Evolutionary conservation across 2,329 filamentous ascomycete genomes (phyloP), one percentile per base, ranked within the genome.

Genomic region (Akanthomyces dipterigenus): DNA sequence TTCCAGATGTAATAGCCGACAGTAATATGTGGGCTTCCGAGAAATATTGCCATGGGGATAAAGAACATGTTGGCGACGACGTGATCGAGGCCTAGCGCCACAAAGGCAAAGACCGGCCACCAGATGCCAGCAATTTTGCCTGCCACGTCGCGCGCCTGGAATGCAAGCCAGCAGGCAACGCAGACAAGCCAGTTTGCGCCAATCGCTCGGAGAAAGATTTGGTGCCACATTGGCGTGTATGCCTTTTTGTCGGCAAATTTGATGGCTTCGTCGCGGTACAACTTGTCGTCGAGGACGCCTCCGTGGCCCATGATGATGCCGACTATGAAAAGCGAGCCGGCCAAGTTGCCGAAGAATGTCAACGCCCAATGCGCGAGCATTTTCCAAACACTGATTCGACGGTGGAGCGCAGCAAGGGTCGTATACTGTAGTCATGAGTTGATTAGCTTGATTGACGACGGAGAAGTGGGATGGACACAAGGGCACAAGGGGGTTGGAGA

Each of bases 61-160:
- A 80, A 78, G 56, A 76, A 80, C 79, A 82, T 82, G 64, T 83
- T 83, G 20, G 80, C 80, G n/a, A 83, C 76, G 46, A 82, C 80
- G 70, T 84, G 82, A 61, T 84, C 80, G 7, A 82, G 73, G 1
- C 76, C 78, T 2, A 81, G 71, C 1, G 75, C 75, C 1, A 82
- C 80, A 65, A 83, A 83, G 5, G 77, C 77, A 61, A 81, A 80
- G 2, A 78, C 80, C 0, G 80, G 81, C 67, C 77, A 80, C 81
- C 82, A 84, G 64, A 84, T 80, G 1, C 76, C 77, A 18, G 79
- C 69, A 5, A 84, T 75, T 66, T 84, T 84, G 22, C 77, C 79
- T 42, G 74, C 72, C 28, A 82, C 70, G 61, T 83, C 80, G 11
- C 78, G 75, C 12, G 77, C 77, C 62, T 78, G 77, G 31, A 78